These are phyloP conservation scores for Prasinococcaceae sp. DNA, from an alignment of 139 green algal genomes.

Conservation along the genomic window DNA sequence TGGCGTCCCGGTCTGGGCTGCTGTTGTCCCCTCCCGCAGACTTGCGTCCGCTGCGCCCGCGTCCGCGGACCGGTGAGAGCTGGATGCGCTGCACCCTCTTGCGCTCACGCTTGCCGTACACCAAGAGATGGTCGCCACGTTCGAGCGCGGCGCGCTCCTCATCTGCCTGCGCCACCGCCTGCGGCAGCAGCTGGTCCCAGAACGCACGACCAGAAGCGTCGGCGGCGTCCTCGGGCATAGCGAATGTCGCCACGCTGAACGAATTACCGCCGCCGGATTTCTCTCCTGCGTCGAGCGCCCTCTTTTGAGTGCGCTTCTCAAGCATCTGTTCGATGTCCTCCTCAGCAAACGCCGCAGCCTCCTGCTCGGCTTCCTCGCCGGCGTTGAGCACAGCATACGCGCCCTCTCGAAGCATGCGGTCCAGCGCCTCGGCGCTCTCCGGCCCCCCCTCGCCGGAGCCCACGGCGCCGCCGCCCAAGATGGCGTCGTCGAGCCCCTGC, in stretches of 20 bases:
- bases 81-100: not conserved
- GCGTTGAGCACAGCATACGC: constrained; percentile 44
- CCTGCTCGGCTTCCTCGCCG: constrained; percentile 22
- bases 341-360: constrained; percentile 34
- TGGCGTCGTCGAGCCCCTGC: constrained; percentile 74
- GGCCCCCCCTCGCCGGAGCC: not conserved
- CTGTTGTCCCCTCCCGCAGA: constrained; percentile 2
- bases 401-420: constrained; percentile 54
- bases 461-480: constrained; percentile 49
- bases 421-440: not conserved
- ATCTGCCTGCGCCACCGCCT: not conserved
- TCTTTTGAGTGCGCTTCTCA: constrained; percentile 61
- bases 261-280: constrained; percentile 72
- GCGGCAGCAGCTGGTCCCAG: constrained; percentile 8
- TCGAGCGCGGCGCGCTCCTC: constrained; percentile 11
- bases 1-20: no score
- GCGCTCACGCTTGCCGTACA: no score
- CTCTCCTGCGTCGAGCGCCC: constrained; percentile 56
- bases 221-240: constrained; percentile 15
- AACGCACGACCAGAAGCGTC: not conserved
- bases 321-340: constrained; percentile 83
- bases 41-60: not conserved
- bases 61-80: not conserved
- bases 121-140: no score
- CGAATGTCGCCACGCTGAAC: constrained; percentile 44